Base-by-base conservation (phyloP, 2,329 filamentous ascomycete species). In the Hymenoscyphus occultus region DNA sequence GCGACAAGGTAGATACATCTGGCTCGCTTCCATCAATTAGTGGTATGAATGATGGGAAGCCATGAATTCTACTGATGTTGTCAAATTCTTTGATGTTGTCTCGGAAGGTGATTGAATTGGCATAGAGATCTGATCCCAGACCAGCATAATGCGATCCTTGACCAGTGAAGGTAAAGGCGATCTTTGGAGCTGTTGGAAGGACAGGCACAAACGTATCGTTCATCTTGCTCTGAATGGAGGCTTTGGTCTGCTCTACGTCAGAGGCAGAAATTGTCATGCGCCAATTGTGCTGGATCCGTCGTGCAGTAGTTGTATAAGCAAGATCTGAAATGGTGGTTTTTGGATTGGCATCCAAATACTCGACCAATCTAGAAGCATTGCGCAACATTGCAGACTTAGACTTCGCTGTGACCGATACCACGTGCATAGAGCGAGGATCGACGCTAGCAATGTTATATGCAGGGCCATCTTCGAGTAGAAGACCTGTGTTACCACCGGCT, bases 201-300 rank as follows among this genome's bases (percentile, higher is more conserved):
- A 82, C 80, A n/a, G 78, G 77, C 10, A 77, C 64, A 35, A 72
- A 65, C 10, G 67, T 67, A 31, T 66, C 78, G 73, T 78, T 76
- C 28, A 84, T 73, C 82, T 85, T 85, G 5, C 77, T 74, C 64
- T 78, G 73, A 32, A 84, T 82, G n/a, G 82, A 78, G 2, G 79
- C 80, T 71, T 79, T 80, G 22, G 78, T 79, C 59, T 84, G 81
- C 0, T 72, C 63, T 2, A 82, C 67, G 62, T 78, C 77, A 5
- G 75, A 73, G 0, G 78, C 82, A 3, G 78, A 74, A 56, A 84
- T 79, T 54, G 80, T 81, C 74, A 85, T 79, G 35, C 85, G 81
- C 78, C 82, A 84, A 70, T 82, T 79, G 74, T 87, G 83, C 68
- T 89, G 87, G 12, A 86, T 82, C 56, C 83, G 82, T 28, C 88